Percentiles rank a stretch among this genome's conserved stretches.
Conservation (phyloP, 441 rosid genomes). For the Geranium incanum region DNA sequence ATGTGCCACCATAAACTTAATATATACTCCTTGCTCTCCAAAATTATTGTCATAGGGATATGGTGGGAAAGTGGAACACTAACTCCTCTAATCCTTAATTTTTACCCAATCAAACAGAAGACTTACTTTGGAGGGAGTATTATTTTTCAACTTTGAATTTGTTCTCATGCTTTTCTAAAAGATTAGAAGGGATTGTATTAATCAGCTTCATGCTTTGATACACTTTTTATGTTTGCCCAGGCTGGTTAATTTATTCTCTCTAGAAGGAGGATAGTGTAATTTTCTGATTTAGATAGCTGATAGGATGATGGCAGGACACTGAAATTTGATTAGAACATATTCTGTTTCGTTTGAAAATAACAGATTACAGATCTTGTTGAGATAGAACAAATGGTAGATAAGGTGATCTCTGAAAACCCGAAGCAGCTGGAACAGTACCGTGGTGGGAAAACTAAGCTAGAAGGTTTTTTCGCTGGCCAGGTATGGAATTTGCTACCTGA, state of each 20-base stretch:
- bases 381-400: conserved; percentile 70
- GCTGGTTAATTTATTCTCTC: background rate
- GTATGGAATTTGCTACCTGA: conserved; percentile 25
- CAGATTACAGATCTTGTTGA: conserved; percentile 75
- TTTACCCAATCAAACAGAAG: too few species aligned
- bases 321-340: background rate
- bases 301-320: background rate
- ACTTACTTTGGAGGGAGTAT: too few species aligned
- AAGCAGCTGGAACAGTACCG: conserved; percentile 84
- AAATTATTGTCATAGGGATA: background rate
- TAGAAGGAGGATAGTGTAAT: background rate
- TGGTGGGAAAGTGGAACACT: too few species aligned
- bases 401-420: conserved; percentile 61
- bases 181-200: too few species aligned
- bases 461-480: conserved; percentile 85
- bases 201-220: too few species aligned
- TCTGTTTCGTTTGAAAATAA: conserved; percentile 22
- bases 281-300: too few species aligned
- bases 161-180: too few species aligned
- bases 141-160: too few species aligned
- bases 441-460: conserved; percentile 75
- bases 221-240: too few species aligned
- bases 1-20: background rate
- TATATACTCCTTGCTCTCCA: background rate
- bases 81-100: too few species aligned